These are phyloP conservation scores for Erodium maritimum DNA, from an alignment of 345 rosid genomes.

Conservation along the genomic window DNA sequence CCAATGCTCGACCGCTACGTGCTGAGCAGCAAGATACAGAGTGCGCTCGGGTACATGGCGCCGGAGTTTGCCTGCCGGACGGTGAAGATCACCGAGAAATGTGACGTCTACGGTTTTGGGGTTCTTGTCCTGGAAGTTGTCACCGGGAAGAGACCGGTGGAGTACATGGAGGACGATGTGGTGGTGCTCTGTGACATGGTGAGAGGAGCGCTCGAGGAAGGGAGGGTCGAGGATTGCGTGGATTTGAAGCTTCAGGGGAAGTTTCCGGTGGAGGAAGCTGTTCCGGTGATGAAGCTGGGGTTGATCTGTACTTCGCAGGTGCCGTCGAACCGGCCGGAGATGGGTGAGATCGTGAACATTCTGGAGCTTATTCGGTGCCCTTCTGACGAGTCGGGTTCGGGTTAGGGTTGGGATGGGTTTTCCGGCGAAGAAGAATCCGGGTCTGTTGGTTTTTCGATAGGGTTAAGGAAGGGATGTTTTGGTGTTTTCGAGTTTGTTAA, in stretches of 20 bases:
- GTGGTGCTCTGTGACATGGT: slow-evolving; percentile 96
- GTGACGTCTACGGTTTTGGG: slow-evolving; percentile 96
- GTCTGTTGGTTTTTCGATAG: too few species aligned
- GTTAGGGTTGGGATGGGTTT: too few species aligned
- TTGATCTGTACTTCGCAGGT: slow-evolving; percentile 93
- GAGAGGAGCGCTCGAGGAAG: slow-evolving; percentile 80
- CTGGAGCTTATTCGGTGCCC: slow-evolving; percentile 86
- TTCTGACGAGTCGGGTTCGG: slow-evolving; percentile 78
- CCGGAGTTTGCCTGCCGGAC: slow-evolving; percentile 96
- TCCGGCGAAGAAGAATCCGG: slow-evolving; percentile 77
- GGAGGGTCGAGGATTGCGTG: slow-evolving; percentile 74
- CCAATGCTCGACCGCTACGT: slow-evolving; percentile 96
- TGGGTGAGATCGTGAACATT: slow-evolving; percentile 93
- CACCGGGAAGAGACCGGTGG: slow-evolving; percentile 91
- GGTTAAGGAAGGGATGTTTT: too few species aligned
- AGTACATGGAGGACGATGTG: slow-evolving; percentile 99
- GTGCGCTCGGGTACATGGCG: slow-evolving; percentile 98
- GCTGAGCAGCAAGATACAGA: slow-evolving; percentile 91
- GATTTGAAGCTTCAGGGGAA: slow-evolving; percentile 61
- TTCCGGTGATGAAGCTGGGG: slow-evolving; percentile 84
- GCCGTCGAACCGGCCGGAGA: slow-evolving; percentile 96
- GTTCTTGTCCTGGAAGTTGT: slow-evolving; percentile 72
- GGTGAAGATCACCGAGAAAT: slow-evolving; percentile 89
- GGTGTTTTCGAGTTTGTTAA: too few species aligned
- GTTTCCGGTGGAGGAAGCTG: slow-evolving; percentile 74